These are phyloP conservation scores for Phytophthora quininea DNA, from an alignment of 352 stramenopile genomes.

Conservation along the genomic window DNA sequence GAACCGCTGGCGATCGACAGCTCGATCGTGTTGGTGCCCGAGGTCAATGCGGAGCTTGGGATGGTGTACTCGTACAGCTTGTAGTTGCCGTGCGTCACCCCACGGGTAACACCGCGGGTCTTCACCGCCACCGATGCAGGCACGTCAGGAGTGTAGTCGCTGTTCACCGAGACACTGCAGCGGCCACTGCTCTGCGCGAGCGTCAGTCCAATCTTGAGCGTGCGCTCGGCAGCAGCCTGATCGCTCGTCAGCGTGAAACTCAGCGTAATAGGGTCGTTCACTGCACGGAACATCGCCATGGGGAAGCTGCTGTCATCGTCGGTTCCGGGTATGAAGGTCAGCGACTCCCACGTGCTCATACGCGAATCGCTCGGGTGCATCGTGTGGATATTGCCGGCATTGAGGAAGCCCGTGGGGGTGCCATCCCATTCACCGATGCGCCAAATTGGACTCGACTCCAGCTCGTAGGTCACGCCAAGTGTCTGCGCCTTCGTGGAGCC, in stretches of 20 bases:
- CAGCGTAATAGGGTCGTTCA: constrained; percentile 51
- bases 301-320: constrained; percentile 41
- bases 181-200: constrained; percentile 48
- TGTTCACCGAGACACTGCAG: constrained; percentile 42
- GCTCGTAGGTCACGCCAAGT: constrained; percentile 28
- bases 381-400: constrained; percentile 53
- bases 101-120: constrained; percentile 53
- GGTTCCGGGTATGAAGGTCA: constrained; percentile 28
- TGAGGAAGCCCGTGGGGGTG: constrained; percentile 53
- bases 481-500: constrained; percentile 22
- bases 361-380: constrained; percentile 60
- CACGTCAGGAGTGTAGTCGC: constrained; percentile 34
- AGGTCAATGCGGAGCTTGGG: constrained; percentile 30
- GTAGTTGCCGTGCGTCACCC: constrained; percentile 52
- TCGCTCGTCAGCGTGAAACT: constrained; percentile 33
- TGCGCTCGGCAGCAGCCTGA: constrained; percentile 26
- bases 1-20: constrained; percentile 46
- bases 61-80: constrained; percentile 54
- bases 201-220: constrained; percentile 46
- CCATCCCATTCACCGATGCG: constrained; percentile 57
- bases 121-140: constrained; percentile 37
- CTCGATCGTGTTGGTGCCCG: constrained; percentile 38
- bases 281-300: constrained; percentile 51
- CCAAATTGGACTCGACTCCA: constrained; percentile 39
- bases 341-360: constrained; percentile 32